Evolutionary conservation across 2,329 filamentous ascomycete species (phyloP), one percentile per base, ranked within the genome.

Genomic region (Trichoderma atrobrunneum): DNA sequence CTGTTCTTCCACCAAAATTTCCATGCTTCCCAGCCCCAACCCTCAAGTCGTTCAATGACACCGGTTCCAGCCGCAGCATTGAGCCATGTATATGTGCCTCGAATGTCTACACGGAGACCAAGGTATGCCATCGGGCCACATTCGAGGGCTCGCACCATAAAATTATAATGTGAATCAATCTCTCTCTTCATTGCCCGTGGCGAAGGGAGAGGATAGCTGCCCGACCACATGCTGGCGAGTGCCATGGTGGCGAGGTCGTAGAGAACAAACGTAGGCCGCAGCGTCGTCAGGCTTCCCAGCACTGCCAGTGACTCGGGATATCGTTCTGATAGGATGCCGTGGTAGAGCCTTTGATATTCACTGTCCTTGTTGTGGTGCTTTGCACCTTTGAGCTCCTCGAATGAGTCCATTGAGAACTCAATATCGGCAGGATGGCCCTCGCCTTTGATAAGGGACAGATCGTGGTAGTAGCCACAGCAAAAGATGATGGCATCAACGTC

Each of bases 21-120:
- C 84, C 84, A 85, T 4, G 80, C 82, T 24, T 79, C 77, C 77
- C 76, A 79, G 4, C 79, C 80, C 75, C 81, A 84, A 14, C 80
- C 81, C 2, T 74, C 78, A 5, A 86, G 75, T 7, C 80, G 78
- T 60, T 84, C 81, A 54, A 74, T 77, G 28, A 85, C 78, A 5
- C 84, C 81, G 2, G 83, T 85, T 1, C 84, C 84, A 0, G 84
- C 84, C 11, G 81, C 79, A 39, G 78, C 75, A 75, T 86, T 82
- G 63, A 85, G 75, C 75, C 81, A 85, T 7, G 76, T 72, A 63
- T 78, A 79, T n/a, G 76, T 78, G 16, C 71, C 68, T 48, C 61
- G 59, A 16, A 74, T 73, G n/a, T 73, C 73, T 16, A 75, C 30
- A 6, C 78, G 75, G 32, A 77, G 68, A 21, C 79, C 79, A 12